These are phyloP conservation scores for Cichorium intybus DNA, from an alignment of 140 eudicot species.

Conservation along the genomic window DNA sequence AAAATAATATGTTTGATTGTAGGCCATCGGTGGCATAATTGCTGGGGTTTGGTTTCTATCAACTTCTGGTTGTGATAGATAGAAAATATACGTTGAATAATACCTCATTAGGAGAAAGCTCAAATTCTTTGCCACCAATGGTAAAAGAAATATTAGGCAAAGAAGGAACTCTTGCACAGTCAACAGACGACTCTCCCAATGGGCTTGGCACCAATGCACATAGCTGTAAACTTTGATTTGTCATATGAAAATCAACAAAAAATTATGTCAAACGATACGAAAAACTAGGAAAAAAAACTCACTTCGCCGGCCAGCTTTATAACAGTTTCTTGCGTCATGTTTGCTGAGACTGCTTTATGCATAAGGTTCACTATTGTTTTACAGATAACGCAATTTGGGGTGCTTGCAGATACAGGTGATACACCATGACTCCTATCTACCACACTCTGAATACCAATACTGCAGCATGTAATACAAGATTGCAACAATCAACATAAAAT, in stretches of 20 bases:
- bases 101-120: slow-evolving; percentile 12
- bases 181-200: slow-evolving; percentile 40
- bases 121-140: slow-evolving; percentile 9
- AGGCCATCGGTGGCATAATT: too few species aligned
- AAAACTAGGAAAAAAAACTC: slow-evolving; percentile 6
- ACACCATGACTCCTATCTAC: slow-evolving; percentile 37
- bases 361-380: slow-evolving; percentile 66
- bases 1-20: neutral
- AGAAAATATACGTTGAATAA: neutral
- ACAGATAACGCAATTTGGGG: slow-evolving; percentile 56
- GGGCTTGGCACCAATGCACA: slow-evolving; percentile 64
- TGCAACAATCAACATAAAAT: neutral
- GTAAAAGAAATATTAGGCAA: slow-evolving; percentile 9
- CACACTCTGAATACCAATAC: slow-evolving; percentile 58
- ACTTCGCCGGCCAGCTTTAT: slow-evolving; percentile 42
- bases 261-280: neutral
- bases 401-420: slow-evolving; percentile 35
- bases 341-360: slow-evolving; percentile 49
- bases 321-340: slow-evolving; percentile 49
- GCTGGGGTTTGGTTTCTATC: too few species aligned
- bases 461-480: slow-evolving; percentile 3
- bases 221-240: slow-evolving; percentile 38
- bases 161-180: slow-evolving; percentile 8
- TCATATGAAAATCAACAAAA: neutral
- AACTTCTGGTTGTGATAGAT: neutral